Percentiles rank a stretch among this genome's conserved stretches.
Evolutionary conservation across 1,284 basidiomycete species (phyloP).

Genomic region (Ustilago cynodontis): DNA sequence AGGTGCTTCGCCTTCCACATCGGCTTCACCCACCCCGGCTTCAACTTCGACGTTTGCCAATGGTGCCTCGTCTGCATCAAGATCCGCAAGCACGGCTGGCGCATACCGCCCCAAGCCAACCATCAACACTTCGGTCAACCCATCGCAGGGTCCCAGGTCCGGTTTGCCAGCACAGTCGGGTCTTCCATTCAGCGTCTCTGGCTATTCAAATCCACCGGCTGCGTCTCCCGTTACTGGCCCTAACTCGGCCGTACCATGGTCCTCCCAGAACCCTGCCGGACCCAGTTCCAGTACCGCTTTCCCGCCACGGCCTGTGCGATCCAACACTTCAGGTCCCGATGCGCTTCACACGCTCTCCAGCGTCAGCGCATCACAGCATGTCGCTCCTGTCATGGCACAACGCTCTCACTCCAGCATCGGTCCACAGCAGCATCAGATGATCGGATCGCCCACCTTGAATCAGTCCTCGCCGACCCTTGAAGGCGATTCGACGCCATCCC

Average conservation of each 20-base stretch:
- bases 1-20: slow-evolving; percentile 13
- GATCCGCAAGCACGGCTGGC: slow-evolving; percentile 27
- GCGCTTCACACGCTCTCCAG: slow-evolving; percentile 34
- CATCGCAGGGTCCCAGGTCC: slow-evolving; percentile 19
- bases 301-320: slow-evolving; percentile 50
- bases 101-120: slow-evolving; percentile 46
- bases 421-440: slow-evolving; percentile 43
- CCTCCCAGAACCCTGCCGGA: slow-evolving; percentile 15
- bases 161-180: slow-evolving; percentile 38
- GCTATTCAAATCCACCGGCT: slow-evolving; percentile 22
- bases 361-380: slow-evolving; percentile 34
- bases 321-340: slow-evolving; percentile 51
- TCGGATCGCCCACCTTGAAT: slow-evolving; percentile 35
- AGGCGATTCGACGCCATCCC: slow-evolving; percentile 19
- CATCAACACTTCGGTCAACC: slow-evolving; percentile 34
- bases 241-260: slow-evolving; percentile 35
- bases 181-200: slow-evolving; percentile 35
- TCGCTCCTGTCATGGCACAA: slow-evolving; percentile 40
- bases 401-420: slow-evolving; percentile 54
- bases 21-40: slow-evolving; percentile 19
- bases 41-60: slow-evolving; percentile 31
- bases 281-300: slow-evolving; percentile 19
- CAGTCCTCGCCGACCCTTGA: slow-evolving; percentile 47
- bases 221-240: slow-evolving; percentile 28
- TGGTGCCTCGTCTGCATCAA: slow-evolving; percentile 17